Conservation (phyloP, 768 basidiomycete genomes). For the Russula dissimulans region DNA sequence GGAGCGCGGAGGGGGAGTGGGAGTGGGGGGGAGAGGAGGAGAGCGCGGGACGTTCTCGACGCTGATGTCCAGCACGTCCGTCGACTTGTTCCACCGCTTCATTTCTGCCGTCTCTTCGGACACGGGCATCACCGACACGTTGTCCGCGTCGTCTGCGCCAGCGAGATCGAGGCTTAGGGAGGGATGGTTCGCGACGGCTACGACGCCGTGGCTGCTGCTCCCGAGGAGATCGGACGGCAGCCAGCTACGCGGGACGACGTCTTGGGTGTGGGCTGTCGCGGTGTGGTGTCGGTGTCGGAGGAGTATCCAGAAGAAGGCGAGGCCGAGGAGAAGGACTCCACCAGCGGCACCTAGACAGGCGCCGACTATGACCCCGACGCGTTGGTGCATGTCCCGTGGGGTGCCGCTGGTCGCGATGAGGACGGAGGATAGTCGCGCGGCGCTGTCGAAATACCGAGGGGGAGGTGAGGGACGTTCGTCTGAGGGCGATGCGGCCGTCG, state of each 20-base stretch:
- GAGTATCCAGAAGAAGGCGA: constrained; percentile 6
- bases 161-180: constrained; percentile 9
- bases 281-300: not conserved
- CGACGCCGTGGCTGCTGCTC: too few species aligned
- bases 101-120: not conserved
- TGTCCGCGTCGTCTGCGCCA: not conserved
- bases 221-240: not conserved
- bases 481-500: not conserved
- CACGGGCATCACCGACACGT: not conserved
- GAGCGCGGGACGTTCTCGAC: constrained; percentile 1
- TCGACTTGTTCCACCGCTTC: not conserved
- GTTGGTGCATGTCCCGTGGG: not conserved
- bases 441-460: not conserved
- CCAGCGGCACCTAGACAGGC: not conserved
- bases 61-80: constrained; percentile 9
- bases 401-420: not conserved
- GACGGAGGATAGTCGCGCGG: not conserved
- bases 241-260: not conserved
- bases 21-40: not conserved
- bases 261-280: not conserved
- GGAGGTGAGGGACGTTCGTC: not conserved
- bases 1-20: not conserved
- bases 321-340: not conserved
- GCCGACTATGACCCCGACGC: not conserved
- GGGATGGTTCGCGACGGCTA: not conserved